Base-by-base conservation (phyloP, 2,329 filamentous ascomycete genomes). In the Ophiostoma sp. region DNA sequence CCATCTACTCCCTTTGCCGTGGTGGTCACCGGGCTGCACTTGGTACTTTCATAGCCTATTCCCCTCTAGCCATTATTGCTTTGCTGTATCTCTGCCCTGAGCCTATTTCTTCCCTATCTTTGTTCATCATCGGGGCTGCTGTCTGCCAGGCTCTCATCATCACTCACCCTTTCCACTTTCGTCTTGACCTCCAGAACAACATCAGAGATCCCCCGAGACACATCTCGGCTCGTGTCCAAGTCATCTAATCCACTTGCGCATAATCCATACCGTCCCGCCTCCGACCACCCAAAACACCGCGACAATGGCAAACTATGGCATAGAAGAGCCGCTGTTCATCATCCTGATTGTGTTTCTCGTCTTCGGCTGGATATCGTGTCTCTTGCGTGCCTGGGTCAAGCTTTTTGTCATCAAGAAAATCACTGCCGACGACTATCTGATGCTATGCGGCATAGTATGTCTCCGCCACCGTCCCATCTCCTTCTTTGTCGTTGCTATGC, bases 391-490 rank as follows among this genome's bases (percentile, higher is more conserved):
- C 8, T 82, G 81, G 72, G 81, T 82, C 63, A 80, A 82, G 68
- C 65, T 77, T 0, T 74, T 77, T 41, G 73, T 84, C 36, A 75
- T 81, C 52, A 81, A 79, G 66, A 79, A 77, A 42, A 74, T 81
- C 45, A 76, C 78, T 0, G 47, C 77, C 3, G 83, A 85, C 65
- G 83, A 85, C 76, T 81, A 77, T 71, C 73, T 83, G 63, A 82
- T 83, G 72, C 75, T 83, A 36, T 65, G 76, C 41, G 80, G 81
- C 3, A 74, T 82, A 75, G 82, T 84, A 74, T 66, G 72, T 47
- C 6, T 60, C 9, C 11, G 47, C 6, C 38, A 18, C 38, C 1
- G 4, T 49, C 41, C 40, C 14, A 12, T 42, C 42, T 40, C 7
- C 5, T 8, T 52, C 41, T 62, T 6, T 14, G 66, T 11, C 14